Evolutionary conservation across 352 stramenopile genomes (phyloP), one percentile per base, ranked within the genome.

Genomic region (Phytophthora fragariae): DNA sequence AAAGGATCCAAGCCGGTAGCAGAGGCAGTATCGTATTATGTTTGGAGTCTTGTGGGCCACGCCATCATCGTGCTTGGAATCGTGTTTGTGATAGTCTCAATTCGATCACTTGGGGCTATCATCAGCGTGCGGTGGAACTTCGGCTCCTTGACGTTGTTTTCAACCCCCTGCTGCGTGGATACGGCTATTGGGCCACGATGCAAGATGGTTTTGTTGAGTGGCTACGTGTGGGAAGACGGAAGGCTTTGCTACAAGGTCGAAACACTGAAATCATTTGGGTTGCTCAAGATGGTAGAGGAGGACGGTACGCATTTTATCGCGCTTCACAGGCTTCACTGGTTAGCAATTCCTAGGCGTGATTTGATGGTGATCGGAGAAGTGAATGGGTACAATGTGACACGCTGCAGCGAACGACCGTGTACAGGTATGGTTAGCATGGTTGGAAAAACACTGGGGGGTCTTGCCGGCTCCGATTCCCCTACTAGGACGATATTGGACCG

Each of bases 51-150:
- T 7, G 53, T 77, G 17, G 70, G 65, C 3, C 70, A 75, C 41
- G 73, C 56, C 12, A 75, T 80, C 46, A 65, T 80, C 35, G 64
- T 71, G 2, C 57, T 67, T 15, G 70, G 73, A 27, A 75, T 80
- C 46, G 70, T 75, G 4, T 54, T 65, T 24, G 21, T 68, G 9
- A 70, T 80, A 29, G 67, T 57, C 15, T 65, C 65, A 11, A 70
- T 77, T 44, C 59, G 73, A 5, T 62, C 70, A 24, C 8, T 77
- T 9, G 69, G 73, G 10, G 73, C 69, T 29, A 14, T 74, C n/a
- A 59, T 68, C n/a, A 67, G 24, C 39, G 53, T 70, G 8, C 54
- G 63, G 19, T 59, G 44, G 29, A 57, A 12, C 1, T 68, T 73
- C 33, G 57, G 58, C 2, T 70, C 57, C 15, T 56, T 62, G 12